These are phyloP conservation scores for Paramecium caudatum DNA, from an alignment of 73 alveolate genomes.

Conservation along the genomic window DNA sequence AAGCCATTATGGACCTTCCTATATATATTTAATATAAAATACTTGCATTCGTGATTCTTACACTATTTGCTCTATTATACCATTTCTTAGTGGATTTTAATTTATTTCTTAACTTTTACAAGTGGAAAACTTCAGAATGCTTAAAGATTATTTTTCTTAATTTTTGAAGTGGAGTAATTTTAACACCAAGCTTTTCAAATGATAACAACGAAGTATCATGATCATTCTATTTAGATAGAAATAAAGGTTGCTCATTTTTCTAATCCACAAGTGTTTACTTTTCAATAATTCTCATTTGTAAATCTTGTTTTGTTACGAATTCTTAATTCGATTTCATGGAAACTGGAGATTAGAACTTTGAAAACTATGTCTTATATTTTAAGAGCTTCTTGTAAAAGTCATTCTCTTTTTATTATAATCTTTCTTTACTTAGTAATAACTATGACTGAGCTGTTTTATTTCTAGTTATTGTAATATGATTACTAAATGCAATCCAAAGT, in stretches of 20 bases:
- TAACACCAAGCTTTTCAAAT: conserved; percentile 59
- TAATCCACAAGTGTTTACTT: not conserved
- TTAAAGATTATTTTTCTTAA: conserved; percentile 20
- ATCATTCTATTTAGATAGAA: not conserved
- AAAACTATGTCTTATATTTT: not conserved
- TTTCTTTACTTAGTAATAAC: not conserved
- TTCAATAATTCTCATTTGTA: not conserved
- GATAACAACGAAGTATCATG: conserved; percentile 35
- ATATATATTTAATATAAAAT: too few species aligned
- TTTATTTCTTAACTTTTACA: conserved; percentile 1
- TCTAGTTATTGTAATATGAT: not conserved
- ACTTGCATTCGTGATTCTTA: conserved; percentile 26
- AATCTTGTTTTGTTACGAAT: not conserved
- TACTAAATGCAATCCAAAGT: not conserved
- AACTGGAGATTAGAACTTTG: not conserved
- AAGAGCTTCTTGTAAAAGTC: conserved; percentile 16
- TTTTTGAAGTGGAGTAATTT: conserved; percentile 14
- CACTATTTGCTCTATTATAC: conserved; percentile 45
- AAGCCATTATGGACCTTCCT: too few species aligned
- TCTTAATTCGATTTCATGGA: conserved; percentile 28
- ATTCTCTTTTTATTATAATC: conserved; percentile 24
- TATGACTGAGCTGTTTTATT: not conserved
- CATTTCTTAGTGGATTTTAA: conserved; percentile 31
- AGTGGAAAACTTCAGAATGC: conserved; percentile 51
- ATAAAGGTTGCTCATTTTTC: not conserved